These are phyloP conservation scores for Hypseocharis bilobata DNA, from an alignment of 441 rosid species.

Conservation along the genomic window DNA sequence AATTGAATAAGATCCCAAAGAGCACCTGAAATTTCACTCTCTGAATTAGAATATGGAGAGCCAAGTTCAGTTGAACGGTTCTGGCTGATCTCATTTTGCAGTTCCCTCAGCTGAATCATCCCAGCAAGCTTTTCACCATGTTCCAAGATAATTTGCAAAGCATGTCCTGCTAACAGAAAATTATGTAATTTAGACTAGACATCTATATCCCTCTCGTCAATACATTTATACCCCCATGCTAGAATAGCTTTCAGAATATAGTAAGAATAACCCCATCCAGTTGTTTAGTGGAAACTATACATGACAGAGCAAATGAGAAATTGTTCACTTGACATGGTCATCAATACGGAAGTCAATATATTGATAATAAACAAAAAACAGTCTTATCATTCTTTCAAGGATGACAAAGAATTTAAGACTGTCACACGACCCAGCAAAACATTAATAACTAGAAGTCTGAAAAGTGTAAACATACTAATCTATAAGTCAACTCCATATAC, in stretches of 20 bases:
- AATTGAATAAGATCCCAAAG: slow-evolving; percentile 91
- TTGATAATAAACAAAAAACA: not conserved
- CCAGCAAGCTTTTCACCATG: slow-evolving; percentile 96
- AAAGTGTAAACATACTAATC: not conserved
- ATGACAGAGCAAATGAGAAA: not conserved
- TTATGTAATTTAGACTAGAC: slow-evolving; percentile 4
- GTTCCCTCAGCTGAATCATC: slow-evolving; percentile 75
- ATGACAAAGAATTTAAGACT: not conserved
- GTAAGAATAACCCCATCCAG: not conserved
- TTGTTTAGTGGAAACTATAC: not conserved
- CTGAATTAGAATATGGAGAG: slow-evolving; percentile 35
- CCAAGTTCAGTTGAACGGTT: slow-evolving; percentile 42
- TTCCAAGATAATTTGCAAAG: slow-evolving; percentile 72
- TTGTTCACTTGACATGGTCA: not conserved
- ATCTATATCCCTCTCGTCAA: not conserved
- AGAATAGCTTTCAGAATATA: not conserved
- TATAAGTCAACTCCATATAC: not conserved
- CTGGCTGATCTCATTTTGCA: slow-evolving; percentile 63
- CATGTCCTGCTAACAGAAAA: slow-evolving; percentile 47
- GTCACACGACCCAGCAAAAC: not conserved
- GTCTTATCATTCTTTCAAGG: not conserved
- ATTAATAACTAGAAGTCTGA: not conserved
- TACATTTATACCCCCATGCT: too few relatives aligned
- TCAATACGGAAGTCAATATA: not conserved
- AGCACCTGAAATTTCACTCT: slow-evolving; percentile 60